Base-by-base conservation (phyloP, 164 flowering plant genomes). In the Umbilicus rupestris region DNA sequence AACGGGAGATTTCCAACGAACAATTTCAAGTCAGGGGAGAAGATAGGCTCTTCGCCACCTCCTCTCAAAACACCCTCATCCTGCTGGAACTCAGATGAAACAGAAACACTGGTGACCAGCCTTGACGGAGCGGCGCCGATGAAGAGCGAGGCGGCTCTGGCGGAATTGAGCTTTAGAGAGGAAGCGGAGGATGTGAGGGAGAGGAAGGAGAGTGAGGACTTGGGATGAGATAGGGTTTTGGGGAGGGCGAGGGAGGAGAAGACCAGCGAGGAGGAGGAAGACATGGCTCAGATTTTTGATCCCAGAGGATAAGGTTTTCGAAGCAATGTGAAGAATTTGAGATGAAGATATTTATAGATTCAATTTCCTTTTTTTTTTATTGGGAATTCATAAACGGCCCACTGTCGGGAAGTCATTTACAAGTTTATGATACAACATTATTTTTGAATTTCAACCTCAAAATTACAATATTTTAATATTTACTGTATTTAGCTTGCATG, bases 1-100 rank as follows among this genome's bases (percentile, higher is more conserved):
- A 81, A 87, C 0, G 96, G 89, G 16, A 89, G 86, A 44, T 89
- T 89, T 47, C 96, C 96, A 10, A 89, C 96, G 55, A 87, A 89
- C 52, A 89, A 78, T 62, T 87, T 89, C 66, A 83, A 78, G 62
- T 87, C 88, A 2, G 81, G 77, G 2, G 88, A 70, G 81, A 80
- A 84, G 35, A 20, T 55, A 24, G 64, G 63, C 16, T 71, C 74
- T 0, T 62, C 69, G 28, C 28, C 77, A 16, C 57, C 69, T 15
- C 72, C 85, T 39, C 75, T 69, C 41, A 67, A 45, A 26, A 67
- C 73, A 15, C 75, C 87, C 52, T 82, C 86, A 0, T 82, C 90
- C 57, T 81, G 82, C 24, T 72, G 81, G 39, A 65, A 72, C 16
- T 80, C 86, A 15, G 82, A 71, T 3, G 86, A 78, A 63, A 78